Conservation (phyloP, 1,284 basidiomycete species). For the Paramarasmius palmivorus region DNA sequence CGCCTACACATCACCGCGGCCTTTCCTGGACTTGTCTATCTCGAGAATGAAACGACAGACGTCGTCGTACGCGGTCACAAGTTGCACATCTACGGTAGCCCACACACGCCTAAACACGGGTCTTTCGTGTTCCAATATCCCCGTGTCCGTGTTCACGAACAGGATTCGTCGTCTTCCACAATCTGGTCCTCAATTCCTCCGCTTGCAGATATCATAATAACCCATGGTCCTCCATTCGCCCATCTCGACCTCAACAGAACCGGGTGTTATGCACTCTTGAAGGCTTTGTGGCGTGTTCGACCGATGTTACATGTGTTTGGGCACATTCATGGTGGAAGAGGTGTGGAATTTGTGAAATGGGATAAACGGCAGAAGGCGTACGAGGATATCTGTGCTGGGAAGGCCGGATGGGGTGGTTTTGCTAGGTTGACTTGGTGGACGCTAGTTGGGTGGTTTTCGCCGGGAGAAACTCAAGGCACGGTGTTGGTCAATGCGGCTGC, state of each 20-base stretch:
- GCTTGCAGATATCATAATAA: slow-evolving; percentile 39
- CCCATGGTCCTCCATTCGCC: slow-evolving; percentile 39
- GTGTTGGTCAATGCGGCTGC: slow-evolving; percentile 32
- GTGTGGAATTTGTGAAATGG: slow-evolving; percentile 24
- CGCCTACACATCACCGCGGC: slow-evolving; percentile 4
- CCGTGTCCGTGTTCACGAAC: slow-evolving; percentile 12
- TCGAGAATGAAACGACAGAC: slow-evolving; percentile 27
- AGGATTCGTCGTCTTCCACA: slow-evolving; percentile 7
- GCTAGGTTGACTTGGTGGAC: slow-evolving; percentile 18
- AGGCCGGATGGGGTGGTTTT: slow-evolving; percentile 23
- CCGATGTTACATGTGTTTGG: slow-evolving; percentile 42
- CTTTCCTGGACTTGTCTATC: slow-evolving; percentile 27
- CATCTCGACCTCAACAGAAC: slow-evolving; percentile 29
- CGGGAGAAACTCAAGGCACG: slow-evolving; percentile 13
- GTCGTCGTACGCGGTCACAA: slow-evolving; percentile 26
- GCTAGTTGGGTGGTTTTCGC: slow-evolving; percentile 10
- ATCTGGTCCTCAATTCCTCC: slow-evolving; percentile 28
- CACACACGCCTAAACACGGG: slow-evolving; percentile 34
- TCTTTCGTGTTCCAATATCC: slow-evolving; percentile 38
- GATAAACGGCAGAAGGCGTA: slow-evolving; percentile 27
- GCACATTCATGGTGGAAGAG: slow-evolving; percentile 40
- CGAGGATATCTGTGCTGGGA: slow-evolving; percentile 28
- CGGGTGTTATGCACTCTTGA: slow-evolving; percentile 34
- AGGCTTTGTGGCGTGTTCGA: slow-evolving; percentile 30
- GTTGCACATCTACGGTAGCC: slow-evolving; percentile 38